These are phyloP conservation scores for Myrica gale DNA, from an alignment of 306 rosid genomes.

Conservation along the genomic window DNA sequence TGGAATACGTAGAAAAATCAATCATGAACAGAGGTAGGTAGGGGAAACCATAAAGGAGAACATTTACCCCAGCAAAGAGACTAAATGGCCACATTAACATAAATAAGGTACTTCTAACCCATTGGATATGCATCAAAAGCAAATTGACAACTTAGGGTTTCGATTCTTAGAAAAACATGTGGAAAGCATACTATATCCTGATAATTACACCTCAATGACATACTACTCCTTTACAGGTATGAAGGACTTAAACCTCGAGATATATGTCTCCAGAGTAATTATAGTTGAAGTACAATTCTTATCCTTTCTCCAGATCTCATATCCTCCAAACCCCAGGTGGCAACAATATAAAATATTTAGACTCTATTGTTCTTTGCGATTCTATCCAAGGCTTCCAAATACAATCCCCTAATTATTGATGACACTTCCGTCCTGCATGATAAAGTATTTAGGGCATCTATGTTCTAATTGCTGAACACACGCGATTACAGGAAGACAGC, in stretches of 20 bases:
- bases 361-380: background rate
- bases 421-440: background rate
- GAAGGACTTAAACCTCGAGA: too few species aligned
- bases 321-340: background rate
- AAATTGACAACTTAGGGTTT: background rate
- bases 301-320: background rate
- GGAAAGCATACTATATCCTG: too few species aligned
- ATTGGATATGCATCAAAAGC: background rate
- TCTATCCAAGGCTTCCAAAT: background rate
- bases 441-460: background rate
- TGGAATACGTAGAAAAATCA: too few species aligned
- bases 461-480: conserved; percentile 4
- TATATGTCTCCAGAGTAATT: too few species aligned
- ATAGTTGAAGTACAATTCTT: background rate
- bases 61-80: too few species aligned
- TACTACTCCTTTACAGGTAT: too few species aligned
- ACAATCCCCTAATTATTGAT: conserved; percentile 10
- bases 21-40: too few species aligned
- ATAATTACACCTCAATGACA: too few species aligned
- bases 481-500: conserved; percentile 21
- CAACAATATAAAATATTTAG: background rate
- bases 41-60: too few species aligned
- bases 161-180: background rate
- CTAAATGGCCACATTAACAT: background rate
- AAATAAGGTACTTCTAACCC: background rate